Evolutionary conservation across 1,284 basidiomycete species (phyloP), one percentile per base, ranked within the genome.

Genomic region (Ceratobasidium theobromae): DNA sequence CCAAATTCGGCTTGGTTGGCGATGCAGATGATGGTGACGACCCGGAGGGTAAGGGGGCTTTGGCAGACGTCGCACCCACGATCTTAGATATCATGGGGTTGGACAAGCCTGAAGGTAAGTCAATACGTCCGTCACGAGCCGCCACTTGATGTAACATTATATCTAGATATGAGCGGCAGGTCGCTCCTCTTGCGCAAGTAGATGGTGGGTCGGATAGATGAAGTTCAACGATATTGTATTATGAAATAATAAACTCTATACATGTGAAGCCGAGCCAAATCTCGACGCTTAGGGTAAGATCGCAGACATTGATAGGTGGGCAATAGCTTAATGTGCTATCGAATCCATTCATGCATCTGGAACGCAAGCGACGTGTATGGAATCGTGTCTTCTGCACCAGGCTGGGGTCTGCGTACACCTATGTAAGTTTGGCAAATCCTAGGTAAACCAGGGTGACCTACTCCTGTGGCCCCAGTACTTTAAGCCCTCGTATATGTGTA

Each of bases 401-500:
- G 66, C 3, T 76, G 53, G 73, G 75, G 70, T 81, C 79, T 75
- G 81, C 82, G 54, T 28, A 65, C 33, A n/a, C n/a, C n/a, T n/a
- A 28, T 55, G 52, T 65, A 28, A 66, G 38, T 60, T 0, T 38
- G 2, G 28, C 28, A 28, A 48, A 8, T 33, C 16, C 32, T 14
- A 27, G 16, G 8, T 38, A 11, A 67, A 43, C 25, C 49, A 45
- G 33, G 4, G 43, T 27, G 33, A 80, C 88, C 69, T 73, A 94
- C 94, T 88, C 87, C 5, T 85, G 75, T 1, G 94, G 91, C 0
- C 95, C 96, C 68, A 94, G 86, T 23, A 98, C 84, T 58, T 84
- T 86, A 45, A 99, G 76, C 0, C 95, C 93, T 18, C 97, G 86
- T 14, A 99, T 90, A 77, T 99, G 97, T 8, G 97, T 99, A 77